Evolutionary conservation across 1,284 basidiomycete species (phyloP).

Genomic region (Coniophora puteana): DNA sequence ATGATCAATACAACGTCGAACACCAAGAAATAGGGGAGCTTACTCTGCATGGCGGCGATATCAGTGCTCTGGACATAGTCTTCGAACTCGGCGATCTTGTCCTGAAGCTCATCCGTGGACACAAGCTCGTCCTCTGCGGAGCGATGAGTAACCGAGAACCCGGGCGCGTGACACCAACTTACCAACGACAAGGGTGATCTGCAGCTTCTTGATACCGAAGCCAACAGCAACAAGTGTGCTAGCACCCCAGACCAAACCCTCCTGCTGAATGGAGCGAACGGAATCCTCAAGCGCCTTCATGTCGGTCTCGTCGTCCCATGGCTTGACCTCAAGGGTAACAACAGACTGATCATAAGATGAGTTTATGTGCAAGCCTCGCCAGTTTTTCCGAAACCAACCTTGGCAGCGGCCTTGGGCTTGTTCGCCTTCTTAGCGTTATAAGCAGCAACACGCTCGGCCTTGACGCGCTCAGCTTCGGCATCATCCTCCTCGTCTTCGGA

Average conservation of each 20-base stretch:
- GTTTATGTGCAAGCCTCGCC: constrained; percentile 9
- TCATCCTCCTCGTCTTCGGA: constrained; percentile 90
- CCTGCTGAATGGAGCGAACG: constrained; percentile 86
- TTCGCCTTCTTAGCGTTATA: constrained; percentile 93
- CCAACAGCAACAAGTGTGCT: constrained; percentile 93
- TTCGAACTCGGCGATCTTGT: constrained; percentile 83
- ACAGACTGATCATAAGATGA: constrained; percentile 61
- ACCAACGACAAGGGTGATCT: constrained; percentile 96
- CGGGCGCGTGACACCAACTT: constrained; percentile 30
- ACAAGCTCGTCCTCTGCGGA: constrained; percentile 88
- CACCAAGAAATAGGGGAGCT: constrained; percentile 19
- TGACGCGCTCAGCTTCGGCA: constrained; percentile 91
- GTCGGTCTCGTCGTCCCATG: constrained; percentile 99
- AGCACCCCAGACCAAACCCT: constrained; percentile 94
- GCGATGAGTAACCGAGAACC: constrained; percentile 1
- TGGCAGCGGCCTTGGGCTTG: constrained; percentile 88
- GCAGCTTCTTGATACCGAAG: constrained; percentile 89
- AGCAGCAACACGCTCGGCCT: constrained; percentile 92
- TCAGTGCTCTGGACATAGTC: constrained; percentile 97
- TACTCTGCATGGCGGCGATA: constrained; percentile 88
- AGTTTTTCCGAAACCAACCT: constrained; percentile 66
- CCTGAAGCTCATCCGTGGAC: constrained; percentile 93
- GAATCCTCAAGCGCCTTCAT: constrained; percentile 83
- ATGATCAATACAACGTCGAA: too few relatives aligned
- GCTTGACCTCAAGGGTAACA: constrained; percentile 96